Percentiles rank a stretch among this genome's conserved stretches.
Conservation (phyloP, 805 yeast species). For the Saturnispora gosingensis region DNA sequence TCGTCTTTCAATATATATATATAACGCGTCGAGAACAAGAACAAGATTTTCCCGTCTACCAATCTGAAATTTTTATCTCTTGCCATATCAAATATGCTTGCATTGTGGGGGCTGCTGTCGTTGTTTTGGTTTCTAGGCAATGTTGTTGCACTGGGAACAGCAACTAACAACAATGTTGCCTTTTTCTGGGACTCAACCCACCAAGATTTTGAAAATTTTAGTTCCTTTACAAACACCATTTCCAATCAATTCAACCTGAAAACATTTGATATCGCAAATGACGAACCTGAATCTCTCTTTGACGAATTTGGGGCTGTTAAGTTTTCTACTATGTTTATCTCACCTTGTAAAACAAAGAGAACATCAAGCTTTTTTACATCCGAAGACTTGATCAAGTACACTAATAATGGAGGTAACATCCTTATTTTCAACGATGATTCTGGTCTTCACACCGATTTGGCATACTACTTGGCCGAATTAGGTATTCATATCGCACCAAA, state of each 20-base stretch:
- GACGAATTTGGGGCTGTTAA: constrained; percentile 3
- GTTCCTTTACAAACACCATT: neutral
- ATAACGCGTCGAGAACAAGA: neutral
- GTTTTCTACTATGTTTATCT: constrained; percentile 48
- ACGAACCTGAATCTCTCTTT: neutral
- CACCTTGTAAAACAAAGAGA: constrained; percentile 46
- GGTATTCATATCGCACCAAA: constrained; percentile 83
- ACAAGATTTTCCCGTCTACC: neutral
- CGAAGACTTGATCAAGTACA: constrained; percentile 46
- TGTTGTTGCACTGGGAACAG: neutral
- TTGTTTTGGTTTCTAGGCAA: neutral
- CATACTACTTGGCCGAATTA: constrained; percentile 62
- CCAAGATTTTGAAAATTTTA: neutral
- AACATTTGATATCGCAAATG: neutral
- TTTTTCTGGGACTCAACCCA: neutral
- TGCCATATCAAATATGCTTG: neutral
- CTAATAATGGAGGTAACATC: constrained; percentile 66
- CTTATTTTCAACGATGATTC: constrained; percentile 48
- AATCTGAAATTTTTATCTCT: neutral
- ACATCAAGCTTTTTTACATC: constrained; percentile 34
- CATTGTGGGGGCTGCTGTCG: neutral
- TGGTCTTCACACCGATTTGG: constrained; percentile 50
- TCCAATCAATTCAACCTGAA: neutral
- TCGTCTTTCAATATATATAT: neutral
- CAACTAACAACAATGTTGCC: neutral